phyloP scores from a whole-genome alignment of 2,329 filamentous ascomycete species.

The Lecanoromycetidae sp. region DNA sequence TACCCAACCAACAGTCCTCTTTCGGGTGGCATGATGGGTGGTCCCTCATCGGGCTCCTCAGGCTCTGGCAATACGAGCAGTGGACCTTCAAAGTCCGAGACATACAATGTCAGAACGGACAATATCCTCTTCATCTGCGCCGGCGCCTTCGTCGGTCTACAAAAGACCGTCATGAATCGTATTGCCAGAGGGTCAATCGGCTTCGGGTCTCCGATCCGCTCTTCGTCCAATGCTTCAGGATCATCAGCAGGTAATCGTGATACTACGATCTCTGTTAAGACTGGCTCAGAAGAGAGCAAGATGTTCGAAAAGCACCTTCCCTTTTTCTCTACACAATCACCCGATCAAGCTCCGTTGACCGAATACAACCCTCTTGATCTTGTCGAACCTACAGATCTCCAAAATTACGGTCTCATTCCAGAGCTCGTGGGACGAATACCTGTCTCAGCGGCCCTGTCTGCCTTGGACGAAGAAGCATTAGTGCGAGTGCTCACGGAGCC shows the following conservation, averaged over 20 bases:
- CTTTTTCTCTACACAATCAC: conserved; percentile 39
- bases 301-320: conserved; percentile 48
- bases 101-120: conserved; percentile 71
- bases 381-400: conserved; percentile 61
- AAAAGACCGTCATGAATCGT: conserved; percentile 77
- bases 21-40: conserved; percentile 22
- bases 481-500: conserved; percentile 87
- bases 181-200: conserved; percentile 79
- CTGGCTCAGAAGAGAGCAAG: conserved; percentile 54
- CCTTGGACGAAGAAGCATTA: conserved; percentile 56
- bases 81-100: conserved; percentile 39
- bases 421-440: conserved; percentile 94
- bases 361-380: conserved; percentile 55
- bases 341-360: conserved; percentile 24
- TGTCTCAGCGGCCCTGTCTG: conserved; percentile 72
- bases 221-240: conserved; percentile 24
- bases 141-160: conserved; percentile 84
- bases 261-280: conserved; percentile 39
- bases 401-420: conserved; percentile 81
- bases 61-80: conserved; percentile 13
- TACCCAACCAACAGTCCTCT: conserved; percentile 28
- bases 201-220: conserved; percentile 72
- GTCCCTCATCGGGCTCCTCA: conserved; percentile 17
- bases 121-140: conserved; percentile 97
- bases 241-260: conserved; percentile 21